Evolutionary conservation across 345 rosid genomes (phyloP), one percentile per base, ranked within the genome.

Genomic region (Gossypium longicalyx): DNA sequence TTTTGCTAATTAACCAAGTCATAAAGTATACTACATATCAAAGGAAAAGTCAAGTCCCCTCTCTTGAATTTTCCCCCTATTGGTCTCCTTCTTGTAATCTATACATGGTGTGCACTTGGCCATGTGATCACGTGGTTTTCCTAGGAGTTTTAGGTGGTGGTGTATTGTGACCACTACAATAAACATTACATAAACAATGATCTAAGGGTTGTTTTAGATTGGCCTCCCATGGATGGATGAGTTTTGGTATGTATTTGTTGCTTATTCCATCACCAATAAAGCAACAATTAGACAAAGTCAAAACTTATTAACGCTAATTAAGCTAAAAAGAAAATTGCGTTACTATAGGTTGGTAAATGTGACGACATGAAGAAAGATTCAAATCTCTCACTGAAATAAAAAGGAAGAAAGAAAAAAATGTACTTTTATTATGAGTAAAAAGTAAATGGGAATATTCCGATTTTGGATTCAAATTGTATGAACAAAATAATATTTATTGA

Each of bases 11-110:
- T 64, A 8, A 64, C 68, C 15, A n/a, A 38, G 25, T 9, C 27
- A 17, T 9, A 10, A 34, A 29, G 12, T 10, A 20, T 7, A 27
- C 3, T 10, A 43, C 51, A 19, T 65, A 65, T 9, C 51, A 65
- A 65, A 43, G 69, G 27, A 66, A 29, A 66, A 67, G 70, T 67
- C 56, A 67, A 48, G 71, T 7, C 71, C 2, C 71, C 38, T 47
- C 3, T 52, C 15, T 65, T 65, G 41, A 34, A 34, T 34, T 27
- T 47, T 8, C 6, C 11, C 16, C 57, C 13, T 9, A 23, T 67
- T 48, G 71, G 51, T 43, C 45, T 44, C 59, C 59, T 4, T 48
- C 17, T 16, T 45, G 11, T 8, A 47, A 44, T 6, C 13, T 63
- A 34, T 17, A 63, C 2, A 15, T 48, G 17, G 57, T 12, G 41